phyloP scores from a whole-genome alignment of 805 yeast species.

The Kregervanrija delftensis region DNA sequence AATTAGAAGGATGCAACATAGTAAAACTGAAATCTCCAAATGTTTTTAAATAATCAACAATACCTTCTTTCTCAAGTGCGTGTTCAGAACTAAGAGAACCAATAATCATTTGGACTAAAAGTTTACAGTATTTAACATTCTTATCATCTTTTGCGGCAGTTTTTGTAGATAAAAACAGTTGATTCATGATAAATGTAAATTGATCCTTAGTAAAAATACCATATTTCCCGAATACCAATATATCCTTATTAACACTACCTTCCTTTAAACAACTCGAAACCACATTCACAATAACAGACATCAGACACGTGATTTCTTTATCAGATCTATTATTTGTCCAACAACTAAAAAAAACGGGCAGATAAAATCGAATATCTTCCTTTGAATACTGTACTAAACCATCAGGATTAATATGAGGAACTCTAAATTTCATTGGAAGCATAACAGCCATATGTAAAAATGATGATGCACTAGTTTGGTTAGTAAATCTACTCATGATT shows the following conservation, averaged over 20 bases:
- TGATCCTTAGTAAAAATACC: constrained; percentile 66
- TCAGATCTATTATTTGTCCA: constrained; percentile 54
- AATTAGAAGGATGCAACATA: constrained; percentile 85
- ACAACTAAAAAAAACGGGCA: constrained; percentile 63
- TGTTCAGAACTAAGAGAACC: constrained; percentile 53
- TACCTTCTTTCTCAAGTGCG: constrained; percentile 34
- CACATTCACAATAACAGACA: constrained; percentile 58
- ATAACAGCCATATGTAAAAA: constrained; percentile 46
- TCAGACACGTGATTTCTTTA: constrained; percentile 51
- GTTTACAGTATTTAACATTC: constrained; percentile 19
- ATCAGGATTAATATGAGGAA: constrained; percentile 11
- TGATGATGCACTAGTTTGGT: constrained; percentile 44
- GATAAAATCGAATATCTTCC: constrained; percentile 36
- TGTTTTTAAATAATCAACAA: constrained; percentile 45
- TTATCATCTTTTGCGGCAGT: constrained; percentile 17
- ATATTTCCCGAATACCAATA: constrained; percentile 36
- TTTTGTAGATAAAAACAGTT: constrained; percentile 30
- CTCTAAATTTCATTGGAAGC: constrained; percentile 40
- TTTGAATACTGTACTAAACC: constrained; percentile 16
- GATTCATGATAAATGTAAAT: constrained; percentile 51
- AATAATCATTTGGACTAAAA: constrained; percentile 40
- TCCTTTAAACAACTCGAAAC: constrained; percentile 40
- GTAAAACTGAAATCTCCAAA: constrained; percentile 68
- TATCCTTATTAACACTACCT: constrained; percentile 24
- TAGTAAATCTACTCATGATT: constrained; percentile 45